Conservation (phyloP, 1,139 yeast genomes). For the Hansenula lynferdii region DNA sequence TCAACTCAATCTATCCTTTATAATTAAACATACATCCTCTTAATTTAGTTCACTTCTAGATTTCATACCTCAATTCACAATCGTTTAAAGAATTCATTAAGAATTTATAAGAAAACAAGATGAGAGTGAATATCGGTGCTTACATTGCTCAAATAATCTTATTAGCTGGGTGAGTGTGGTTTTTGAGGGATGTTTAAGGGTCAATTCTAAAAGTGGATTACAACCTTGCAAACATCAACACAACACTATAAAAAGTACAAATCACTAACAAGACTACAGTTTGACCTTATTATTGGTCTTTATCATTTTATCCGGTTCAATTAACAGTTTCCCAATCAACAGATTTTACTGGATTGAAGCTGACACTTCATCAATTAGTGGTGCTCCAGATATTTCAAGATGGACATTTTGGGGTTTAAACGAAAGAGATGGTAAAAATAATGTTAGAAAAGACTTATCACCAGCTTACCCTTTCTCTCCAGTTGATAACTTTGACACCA, state of each 20-base stretch:
- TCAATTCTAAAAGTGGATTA: too few relatives aligned
- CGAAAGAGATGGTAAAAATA: constrained; percentile 23
- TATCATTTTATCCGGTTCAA: constrained; percentile 62
- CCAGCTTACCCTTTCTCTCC: constrained; percentile 72
- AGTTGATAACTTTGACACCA: constrained; percentile 58
- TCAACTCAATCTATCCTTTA: neutral
- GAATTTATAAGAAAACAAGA: too few relatives aligned
- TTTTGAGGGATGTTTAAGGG: constrained; percentile 1
- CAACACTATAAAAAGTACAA: neutral
- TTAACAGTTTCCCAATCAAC: constrained; percentile 55
- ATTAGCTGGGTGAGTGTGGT: constrained; percentile 1
- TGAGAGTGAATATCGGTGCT: constrained; percentile 1
- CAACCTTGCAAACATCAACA: too few relatives aligned
- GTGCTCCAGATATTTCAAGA: constrained; percentile 52
- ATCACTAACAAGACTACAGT: neutral
- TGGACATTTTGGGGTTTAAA: constrained; percentile 85
- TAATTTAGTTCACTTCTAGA: neutral
- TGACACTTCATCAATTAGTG: constrained; percentile 51
- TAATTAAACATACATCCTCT: neutral
- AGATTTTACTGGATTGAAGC: constrained; percentile 69
- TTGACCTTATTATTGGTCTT: constrained; percentile 50
- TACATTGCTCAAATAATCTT: neutral
- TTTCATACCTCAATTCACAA: neutral
- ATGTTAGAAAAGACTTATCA: constrained; percentile 31
- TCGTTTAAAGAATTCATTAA: too few relatives aligned